Evolutionary conservation across 2,329 filamentous ascomycete species (phyloP).

Genomic region (Xylaria digitata): DNA sequence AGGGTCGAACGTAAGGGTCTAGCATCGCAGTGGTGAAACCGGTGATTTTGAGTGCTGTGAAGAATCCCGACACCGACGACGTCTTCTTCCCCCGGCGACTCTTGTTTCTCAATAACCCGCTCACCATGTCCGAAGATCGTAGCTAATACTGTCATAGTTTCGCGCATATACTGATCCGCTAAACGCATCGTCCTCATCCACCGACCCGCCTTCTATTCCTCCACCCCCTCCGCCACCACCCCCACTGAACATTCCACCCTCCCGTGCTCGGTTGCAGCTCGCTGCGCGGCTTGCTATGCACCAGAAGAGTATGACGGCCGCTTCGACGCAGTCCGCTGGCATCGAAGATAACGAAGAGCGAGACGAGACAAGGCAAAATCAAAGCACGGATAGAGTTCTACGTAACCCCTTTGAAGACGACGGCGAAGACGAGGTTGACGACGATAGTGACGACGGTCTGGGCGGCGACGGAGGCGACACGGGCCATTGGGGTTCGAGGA

Average conservation of each 20-base stretch:
- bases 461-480: constrained; percentile 54
- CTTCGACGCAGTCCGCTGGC: constrained; percentile 54
- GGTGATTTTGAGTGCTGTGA: neutral
- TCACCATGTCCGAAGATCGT: neutral
- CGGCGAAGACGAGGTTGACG: constrained; percentile 64
- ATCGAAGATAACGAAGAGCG: constrained; percentile 57
- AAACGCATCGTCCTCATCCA: constrained; percentile 59
- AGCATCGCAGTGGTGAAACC: neutral
- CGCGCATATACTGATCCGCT: constrained; percentile 68
- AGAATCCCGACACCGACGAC: neutral
- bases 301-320: constrained; percentile 68
- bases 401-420: constrained; percentile 56
- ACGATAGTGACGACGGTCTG: constrained; percentile 56
- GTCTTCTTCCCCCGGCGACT: neutral
- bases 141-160: constrained; percentile 58
- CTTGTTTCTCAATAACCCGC: neutral
- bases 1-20: neutral
- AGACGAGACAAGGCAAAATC: constrained; percentile 45
- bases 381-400: constrained; percentile 43
- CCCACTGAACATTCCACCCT: constrained; percentile 86
- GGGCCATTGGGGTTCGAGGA: constrained; percentile 49
- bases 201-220: constrained; percentile 68
- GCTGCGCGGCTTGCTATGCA: constrained; percentile 86
- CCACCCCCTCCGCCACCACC: constrained; percentile 75
- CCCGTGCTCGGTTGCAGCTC: constrained; percentile 87